A percentile compares a stretch with the other conserved stretches of the same genome.
These are phyloP conservation scores for Cystobasidium ongulense DNA, from an alignment of 768 basidiomycete species.

Conservation along the genomic window DNA sequence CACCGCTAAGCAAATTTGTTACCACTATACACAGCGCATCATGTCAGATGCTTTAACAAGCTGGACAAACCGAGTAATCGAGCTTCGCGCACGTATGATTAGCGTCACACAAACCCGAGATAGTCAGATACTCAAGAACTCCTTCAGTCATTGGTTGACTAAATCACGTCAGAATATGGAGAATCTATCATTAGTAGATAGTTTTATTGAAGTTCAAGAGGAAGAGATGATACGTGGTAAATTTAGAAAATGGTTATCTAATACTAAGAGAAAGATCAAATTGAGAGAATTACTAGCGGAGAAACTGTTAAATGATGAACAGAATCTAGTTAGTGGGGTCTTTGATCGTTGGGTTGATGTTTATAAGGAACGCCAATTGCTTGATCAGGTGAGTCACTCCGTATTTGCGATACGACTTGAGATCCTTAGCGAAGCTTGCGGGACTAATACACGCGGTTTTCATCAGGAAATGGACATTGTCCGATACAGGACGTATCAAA, in stretches of 20 bases:
- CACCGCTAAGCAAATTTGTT: neutral
- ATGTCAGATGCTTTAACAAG: neutral
- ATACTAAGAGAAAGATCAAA: neutral
- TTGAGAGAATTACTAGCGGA: neutral
- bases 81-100: slow-evolving; percentile 8
- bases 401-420: neutral
- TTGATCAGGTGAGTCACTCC: neutral
- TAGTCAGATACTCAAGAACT: neutral
- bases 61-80: slow-evolving; percentile 22
- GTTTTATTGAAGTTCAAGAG: slow-evolving; percentile 24
- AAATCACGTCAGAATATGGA: neutral
- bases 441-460: neutral
- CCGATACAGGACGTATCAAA: neutral
- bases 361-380: slow-evolving; percentile 9
- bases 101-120: neutral
- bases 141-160: neutral
- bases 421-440: neutral
- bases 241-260: slow-evolving; percentile 18
- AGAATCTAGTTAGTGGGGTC: neutral
- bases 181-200: slow-evolving; percentile 7
- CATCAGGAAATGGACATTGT: slow-evolving; percentile 17
- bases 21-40: slow-evolving; percentile 4
- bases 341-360: slow-evolving; percentile 14
- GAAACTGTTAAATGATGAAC: neutral
- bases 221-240: slow-evolving; percentile 5